phyloP scores from a whole-genome alignment of 2,329 filamentous ascomycete genomes.

The Trichoderma koningiopsis region DNA sequence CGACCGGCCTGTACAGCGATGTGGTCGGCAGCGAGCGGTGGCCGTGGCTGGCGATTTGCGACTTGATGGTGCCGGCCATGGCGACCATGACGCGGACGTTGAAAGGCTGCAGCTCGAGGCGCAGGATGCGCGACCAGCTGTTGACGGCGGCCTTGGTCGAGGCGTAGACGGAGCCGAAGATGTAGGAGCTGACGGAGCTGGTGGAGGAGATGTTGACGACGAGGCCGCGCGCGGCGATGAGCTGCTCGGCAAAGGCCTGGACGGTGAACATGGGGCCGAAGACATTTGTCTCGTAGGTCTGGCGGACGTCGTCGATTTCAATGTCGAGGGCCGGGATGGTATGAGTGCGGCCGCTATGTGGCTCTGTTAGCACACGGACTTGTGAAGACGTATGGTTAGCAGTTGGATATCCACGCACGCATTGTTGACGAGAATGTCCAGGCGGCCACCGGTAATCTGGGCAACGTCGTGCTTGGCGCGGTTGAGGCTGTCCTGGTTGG shows the following conservation, averaged over 20 bases:
- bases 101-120: slow-evolving; percentile 56
- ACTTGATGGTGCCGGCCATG: slow-evolving; percentile 56
- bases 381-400: not conserved
- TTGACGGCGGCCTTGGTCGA: slow-evolving; percentile 59
- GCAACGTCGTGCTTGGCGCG: slow-evolving; percentile 50
- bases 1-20: slow-evolving; percentile 52
- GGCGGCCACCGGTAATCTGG: slow-evolving; percentile 52
- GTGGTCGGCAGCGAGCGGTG: slow-evolving; percentile 46
- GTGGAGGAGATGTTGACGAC: slow-evolving; percentile 59
- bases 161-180: slow-evolving; percentile 57
- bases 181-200: slow-evolving; percentile 53
- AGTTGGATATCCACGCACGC: slow-evolving; percentile 43
- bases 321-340: slow-evolving; percentile 56
- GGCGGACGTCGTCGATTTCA: slow-evolving; percentile 54
- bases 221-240: slow-evolving; percentile 53
- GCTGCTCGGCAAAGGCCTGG: slow-evolving; percentile 51
- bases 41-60: slow-evolving; percentile 50
- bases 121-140: slow-evolving; percentile 55
- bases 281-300: slow-evolving; percentile 59
- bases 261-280: slow-evolving; percentile 60
- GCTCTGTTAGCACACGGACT: not conserved
- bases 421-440: slow-evolving; percentile 63
- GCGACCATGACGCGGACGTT: slow-evolving; percentile 60
- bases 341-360: slow-evolving; percentile 51
- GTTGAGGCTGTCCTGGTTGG: slow-evolving; percentile 52